Evolutionary conservation across 176 grass and related monocot genomes (phyloP).

Genomic region (Guadua angustifolia): DNA sequence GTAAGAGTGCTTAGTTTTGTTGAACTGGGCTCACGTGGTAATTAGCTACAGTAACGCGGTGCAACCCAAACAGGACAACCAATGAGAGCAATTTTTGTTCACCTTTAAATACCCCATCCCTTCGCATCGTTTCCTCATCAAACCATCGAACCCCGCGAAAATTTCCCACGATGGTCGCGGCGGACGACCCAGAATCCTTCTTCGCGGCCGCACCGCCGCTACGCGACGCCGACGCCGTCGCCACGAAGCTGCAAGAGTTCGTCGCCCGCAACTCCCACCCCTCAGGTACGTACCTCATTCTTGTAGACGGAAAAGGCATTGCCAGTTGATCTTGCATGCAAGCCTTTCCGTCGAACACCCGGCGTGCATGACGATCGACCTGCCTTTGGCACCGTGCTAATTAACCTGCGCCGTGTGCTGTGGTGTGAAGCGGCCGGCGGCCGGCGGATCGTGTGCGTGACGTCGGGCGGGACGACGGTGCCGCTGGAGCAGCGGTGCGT

Average conservation of each 20-base stretch:
- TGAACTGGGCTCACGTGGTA: no score
- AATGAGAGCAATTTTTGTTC: no score
- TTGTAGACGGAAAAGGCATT: background rate
- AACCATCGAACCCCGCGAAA: background rate
- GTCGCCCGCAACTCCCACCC: constrained; percentile 41
- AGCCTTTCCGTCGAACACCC: constrained; percentile 23
- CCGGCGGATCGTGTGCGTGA: constrained; percentile 74
- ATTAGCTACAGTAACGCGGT: no score
- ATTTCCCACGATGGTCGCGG: constrained; percentile 38
- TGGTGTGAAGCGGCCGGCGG: constrained; percentile 31
- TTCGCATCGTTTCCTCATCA: background rate
- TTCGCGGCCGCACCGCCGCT: constrained; percentile 64
- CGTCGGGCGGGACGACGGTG: constrained; percentile 92
- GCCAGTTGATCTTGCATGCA: background rate
- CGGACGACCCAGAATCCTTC: constrained; percentile 54
- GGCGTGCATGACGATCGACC: background rate
- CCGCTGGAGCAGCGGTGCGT: constrained; percentile 91
- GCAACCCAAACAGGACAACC: no score
- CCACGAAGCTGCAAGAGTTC: constrained; percentile 53
- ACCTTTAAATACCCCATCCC: constrained; percentile 40
- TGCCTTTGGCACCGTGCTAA: background rate
- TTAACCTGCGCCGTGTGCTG: background rate
- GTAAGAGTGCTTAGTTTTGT: no score
- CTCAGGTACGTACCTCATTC: constrained; percentile 40
- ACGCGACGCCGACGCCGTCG: constrained; percentile 45